phyloP scores from a whole-genome alignment of 345 rosid species.

The Hypericum androsaemum region DNA sequence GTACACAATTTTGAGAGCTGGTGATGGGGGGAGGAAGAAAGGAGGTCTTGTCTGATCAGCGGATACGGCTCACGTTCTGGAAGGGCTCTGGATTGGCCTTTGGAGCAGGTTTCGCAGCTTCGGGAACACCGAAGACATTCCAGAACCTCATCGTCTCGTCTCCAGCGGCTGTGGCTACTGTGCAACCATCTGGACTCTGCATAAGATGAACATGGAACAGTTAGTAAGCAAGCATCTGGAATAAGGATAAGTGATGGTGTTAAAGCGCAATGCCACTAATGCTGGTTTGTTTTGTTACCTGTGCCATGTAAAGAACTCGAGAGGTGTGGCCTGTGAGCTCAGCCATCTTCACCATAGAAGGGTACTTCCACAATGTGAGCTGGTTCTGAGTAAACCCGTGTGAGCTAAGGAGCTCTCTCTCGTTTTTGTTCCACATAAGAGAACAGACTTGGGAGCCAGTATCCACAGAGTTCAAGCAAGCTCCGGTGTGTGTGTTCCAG shows the following conservation, averaged over 20 bases:
- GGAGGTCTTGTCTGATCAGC: conserved; percentile 2
- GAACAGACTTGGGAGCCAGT: conserved; percentile 46
- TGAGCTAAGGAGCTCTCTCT: conserved; percentile 42
- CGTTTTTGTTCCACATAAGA: conserved; percentile 42
- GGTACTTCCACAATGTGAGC: conserved; percentile 40
- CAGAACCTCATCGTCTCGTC: conserved; percentile 20
- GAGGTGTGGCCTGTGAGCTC: conserved; percentile 42
- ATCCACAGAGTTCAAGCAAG: conserved; percentile 42
- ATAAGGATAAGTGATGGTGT: too few relatives aligned
- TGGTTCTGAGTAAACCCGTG: conserved; percentile 45
- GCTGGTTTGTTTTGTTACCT: conserved; percentile 12
- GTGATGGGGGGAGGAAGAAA: too few relatives aligned
- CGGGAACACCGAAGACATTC: conserved; percentile 22
- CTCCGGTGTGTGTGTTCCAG: conserved; percentile 44
- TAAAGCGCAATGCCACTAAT: too few relatives aligned
- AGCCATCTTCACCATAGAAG: conserved; percentile 42
- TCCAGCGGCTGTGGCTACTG: conserved; percentile 23
- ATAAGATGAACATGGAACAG: not conserved
- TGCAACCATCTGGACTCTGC: conserved; percentile 22
- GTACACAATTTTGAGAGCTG: too few relatives aligned
- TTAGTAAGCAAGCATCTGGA: too few relatives aligned
- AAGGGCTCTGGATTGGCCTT: conserved; percentile 14
- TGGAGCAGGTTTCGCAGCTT: conserved; percentile 6
- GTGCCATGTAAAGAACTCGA: conserved; percentile 46
- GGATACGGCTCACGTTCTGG: conserved; percentile 9